A percentile compares a stretch with the other conserved stretches of the same genome.
Evolutionary conservation across 768 basidiomycete species (phyloP).

Genomic region (Agrocybe pediades): DNA sequence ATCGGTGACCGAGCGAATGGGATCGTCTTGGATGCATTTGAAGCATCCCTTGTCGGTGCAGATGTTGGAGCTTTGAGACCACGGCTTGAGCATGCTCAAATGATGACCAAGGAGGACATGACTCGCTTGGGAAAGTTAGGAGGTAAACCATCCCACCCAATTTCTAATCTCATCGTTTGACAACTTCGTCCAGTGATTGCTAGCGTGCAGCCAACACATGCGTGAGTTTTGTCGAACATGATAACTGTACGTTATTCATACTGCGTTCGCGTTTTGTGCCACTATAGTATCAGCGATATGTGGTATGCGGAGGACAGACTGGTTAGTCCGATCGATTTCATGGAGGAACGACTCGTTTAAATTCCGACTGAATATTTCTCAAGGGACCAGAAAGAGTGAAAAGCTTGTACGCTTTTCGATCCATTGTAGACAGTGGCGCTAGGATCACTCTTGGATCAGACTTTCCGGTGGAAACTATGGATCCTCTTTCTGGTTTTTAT

Average conservation of each 20-base stretch:
- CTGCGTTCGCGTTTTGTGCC: not conserved
- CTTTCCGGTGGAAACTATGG: conserved; percentile 86
- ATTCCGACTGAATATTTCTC: not conserved
- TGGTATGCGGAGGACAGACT: conserved; percentile 85
- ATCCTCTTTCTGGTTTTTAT: conserved; percentile 84
- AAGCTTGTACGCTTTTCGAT: conserved; percentile 84
- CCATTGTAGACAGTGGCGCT: conserved; percentile 63
- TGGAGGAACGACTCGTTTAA: not conserved
- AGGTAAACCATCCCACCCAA: conserved; percentile 44
- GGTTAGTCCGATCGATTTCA: conserved; percentile 39
- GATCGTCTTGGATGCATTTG: conserved; percentile 82
- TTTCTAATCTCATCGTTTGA: conserved; percentile 8
- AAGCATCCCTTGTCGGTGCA: conserved; percentile 58
- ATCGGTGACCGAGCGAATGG: conserved; percentile 89
- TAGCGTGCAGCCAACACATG: conserved; percentile 90
- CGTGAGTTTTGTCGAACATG: conserved; percentile 46
- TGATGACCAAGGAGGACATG: conserved; percentile 79
- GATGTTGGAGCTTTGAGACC: conserved; percentile 71
- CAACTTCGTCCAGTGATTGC: conserved; percentile 66
- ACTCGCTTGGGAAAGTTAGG: conserved; percentile 76
- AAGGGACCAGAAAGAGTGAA: conserved; percentile 86
- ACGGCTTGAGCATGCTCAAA: conserved; percentile 90
- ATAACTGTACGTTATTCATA: conserved; percentile 1
- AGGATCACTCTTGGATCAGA: conserved; percentile 84
- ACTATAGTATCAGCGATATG: conserved; percentile 79